Evolutionary conservation across 2,329 filamentous ascomycete species (phyloP), one percentile per base, ranked within the genome.

Genomic region (Colletotrichum tropicicola): DNA sequence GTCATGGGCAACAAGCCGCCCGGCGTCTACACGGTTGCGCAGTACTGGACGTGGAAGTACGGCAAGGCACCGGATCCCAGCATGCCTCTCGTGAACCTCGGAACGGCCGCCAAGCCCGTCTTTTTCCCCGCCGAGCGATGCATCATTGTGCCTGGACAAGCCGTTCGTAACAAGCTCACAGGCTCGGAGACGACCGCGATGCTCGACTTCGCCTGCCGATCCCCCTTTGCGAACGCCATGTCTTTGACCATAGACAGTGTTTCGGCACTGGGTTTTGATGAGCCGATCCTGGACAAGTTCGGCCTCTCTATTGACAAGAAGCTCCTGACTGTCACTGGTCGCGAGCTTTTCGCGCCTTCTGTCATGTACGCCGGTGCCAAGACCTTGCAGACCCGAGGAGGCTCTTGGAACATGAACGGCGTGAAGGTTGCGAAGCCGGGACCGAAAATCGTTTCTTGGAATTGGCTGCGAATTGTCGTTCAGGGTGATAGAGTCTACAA

Each of bases 251-350:
- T 74, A 0, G 82, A 83, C 8, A 91, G 87, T 3, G 83, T 88
- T 23, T 67, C 79, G 17, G 78, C 87, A 5, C 80, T 95, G 21
- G 85, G 85, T 2, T 80, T 93, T 2, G 83, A 87, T 44, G 74
- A 78, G 2, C 66, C 77, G 0, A 27, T 60, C 6, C 56, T 73
- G 65, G 35, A 68, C 5, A 70, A 80, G 2, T 96, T 94, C 66
- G 90, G 90, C 5, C 81, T 97, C 65, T 77, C 78, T 1, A 83
- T 94, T 3, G 82, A 80, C 6, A 83, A 85, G 12, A 76, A 81
- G 1, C 82, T 97, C 32, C 80, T 97, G 32, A 91, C 91, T 0
- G 91, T 97, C 0, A 82, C 83, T 1, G 94, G 88, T 1, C 89
- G 94, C 6, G 85, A 95, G 41, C 83, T 97, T 0, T 43, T 71